These are phyloP conservation scores for Platanthera guangdongensis DNA, from an alignment of 106 monocot species.

Conservation along the genomic window DNA sequence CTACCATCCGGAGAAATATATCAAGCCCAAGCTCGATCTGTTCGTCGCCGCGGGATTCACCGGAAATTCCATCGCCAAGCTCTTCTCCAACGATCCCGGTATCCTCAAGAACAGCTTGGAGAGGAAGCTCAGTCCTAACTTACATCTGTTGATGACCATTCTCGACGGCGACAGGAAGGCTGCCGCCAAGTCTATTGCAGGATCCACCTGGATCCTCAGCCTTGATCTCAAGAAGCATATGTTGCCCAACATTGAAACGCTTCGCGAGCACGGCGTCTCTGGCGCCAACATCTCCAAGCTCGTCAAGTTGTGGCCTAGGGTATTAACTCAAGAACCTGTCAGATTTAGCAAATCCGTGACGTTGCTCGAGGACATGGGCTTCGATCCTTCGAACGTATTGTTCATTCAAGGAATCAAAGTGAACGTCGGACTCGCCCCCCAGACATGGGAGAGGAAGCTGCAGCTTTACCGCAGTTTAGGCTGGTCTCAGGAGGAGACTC, in stretches of 20 bases:
- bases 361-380: conserved; percentile 13
- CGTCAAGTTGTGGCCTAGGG: conserved; percentile 3
- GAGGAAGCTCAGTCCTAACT: not conserved
- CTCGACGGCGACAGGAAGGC: conserved; percentile 10
- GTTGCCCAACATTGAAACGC: conserved; percentile 19
- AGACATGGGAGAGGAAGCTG: conserved; percentile 15
- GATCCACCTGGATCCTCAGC: conserved; percentile 1
- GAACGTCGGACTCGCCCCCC: not conserved
- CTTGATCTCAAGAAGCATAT: conserved; percentile 5
- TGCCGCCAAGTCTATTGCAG: not conserved
- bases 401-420: conserved; percentile 21
- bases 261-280: conserved; percentile 19
- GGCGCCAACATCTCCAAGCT: conserved; percentile 13
- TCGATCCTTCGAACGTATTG: conserved; percentile 12
- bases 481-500: conserved; percentile 38
- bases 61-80: conserved; percentile 4
- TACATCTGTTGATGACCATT: conserved; percentile 15
- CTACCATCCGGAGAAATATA: not conserved
- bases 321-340: not conserved
- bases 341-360: conserved; percentile 8
- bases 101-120: conserved; percentile 8
- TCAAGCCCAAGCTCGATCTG: conserved; percentile 39
- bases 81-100: conserved; percentile 16
- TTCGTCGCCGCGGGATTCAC: conserved; percentile 25
- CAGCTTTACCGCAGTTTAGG: too few species aligned